Evolutionary conservation across 208 protist species (phyloP).

Genomic region (Trypanosoma rangeli): DNA sequence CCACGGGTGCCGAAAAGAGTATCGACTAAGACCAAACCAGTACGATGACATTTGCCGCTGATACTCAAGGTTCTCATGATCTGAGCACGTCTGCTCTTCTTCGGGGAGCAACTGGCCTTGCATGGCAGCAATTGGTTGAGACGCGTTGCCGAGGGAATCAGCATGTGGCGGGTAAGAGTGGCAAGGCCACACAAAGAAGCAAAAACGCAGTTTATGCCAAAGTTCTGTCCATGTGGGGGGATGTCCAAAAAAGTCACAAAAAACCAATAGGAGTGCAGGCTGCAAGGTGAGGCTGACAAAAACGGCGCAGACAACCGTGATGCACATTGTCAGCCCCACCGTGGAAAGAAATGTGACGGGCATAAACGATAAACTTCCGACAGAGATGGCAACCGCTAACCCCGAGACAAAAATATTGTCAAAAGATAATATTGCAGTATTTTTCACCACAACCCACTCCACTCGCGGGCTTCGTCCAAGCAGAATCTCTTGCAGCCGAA

Average conservation of each 20-base stretch:
- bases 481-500: slow-evolving; percentile 12
- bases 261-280: slow-evolving; percentile 49
- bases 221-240: slow-evolving; percentile 18
- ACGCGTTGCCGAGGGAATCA: neutral
- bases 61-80: neutral
- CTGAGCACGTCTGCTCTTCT: neutral
- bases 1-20: slow-evolving; percentile 27
- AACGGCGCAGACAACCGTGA: slow-evolving; percentile 35
- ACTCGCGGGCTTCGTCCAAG: neutral
- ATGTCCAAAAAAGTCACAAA: slow-evolving; percentile 31
- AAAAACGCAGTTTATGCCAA: slow-evolving; percentile 2
- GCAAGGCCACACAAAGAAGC: neutral
- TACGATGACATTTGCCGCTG: slow-evolving; percentile 13
- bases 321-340: slow-evolving; percentile 36
- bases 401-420: slow-evolving; percentile 54
- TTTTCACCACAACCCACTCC: slow-evolving; percentile 27
- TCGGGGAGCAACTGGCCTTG: neutral
- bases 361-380: slow-evolving; percentile 42
- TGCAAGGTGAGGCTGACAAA: slow-evolving; percentile 40
- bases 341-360: slow-evolving; percentile 40
- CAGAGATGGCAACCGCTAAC: slow-evolving; percentile 36
- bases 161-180: neutral
- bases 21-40: slow-evolving; percentile 23
- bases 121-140: neutral
- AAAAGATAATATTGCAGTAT: slow-evolving; percentile 27